These are phyloP conservation scores for Claviceps purpurea DNA, from an alignment of 2,329 filamentous ascomycete species.

Conservation along the genomic window DNA sequence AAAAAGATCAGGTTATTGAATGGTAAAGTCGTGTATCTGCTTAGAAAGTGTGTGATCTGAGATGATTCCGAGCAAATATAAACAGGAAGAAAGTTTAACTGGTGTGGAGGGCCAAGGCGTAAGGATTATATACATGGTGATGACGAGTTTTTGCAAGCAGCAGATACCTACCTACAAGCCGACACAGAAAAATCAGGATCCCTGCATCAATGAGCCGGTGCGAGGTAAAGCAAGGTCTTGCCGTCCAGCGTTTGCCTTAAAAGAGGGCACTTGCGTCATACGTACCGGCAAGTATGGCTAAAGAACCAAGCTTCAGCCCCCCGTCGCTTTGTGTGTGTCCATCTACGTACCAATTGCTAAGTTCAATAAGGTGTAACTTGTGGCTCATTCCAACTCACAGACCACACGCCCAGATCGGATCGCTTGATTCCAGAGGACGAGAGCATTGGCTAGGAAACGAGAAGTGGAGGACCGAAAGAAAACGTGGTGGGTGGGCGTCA, in stretches of 20 bases:
- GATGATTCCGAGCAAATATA: not conserved
- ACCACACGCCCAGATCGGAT: constrained; percentile 1
- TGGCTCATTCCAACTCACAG: not conserved
- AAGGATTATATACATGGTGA: constrained; percentile 5
- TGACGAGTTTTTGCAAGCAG: not conserved
- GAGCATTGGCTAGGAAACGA: constrained; percentile 1
- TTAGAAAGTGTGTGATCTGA: not conserved
- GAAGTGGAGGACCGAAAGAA: constrained; percentile 1
- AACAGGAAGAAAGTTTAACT: not conserved
- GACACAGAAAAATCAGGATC: constrained; percentile 1
- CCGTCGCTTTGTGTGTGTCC: not conserved
- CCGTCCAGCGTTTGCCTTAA: not conserved
- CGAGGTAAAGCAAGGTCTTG: not conserved
- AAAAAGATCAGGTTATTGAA: no score
- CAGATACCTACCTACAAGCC: not conserved
- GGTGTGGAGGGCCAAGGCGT: not conserved
- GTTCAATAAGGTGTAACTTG: not conserved
- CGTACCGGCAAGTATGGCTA: not conserved
- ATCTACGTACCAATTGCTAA: not conserved
- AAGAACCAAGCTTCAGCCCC: not conserved
- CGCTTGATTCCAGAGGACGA: not conserved
- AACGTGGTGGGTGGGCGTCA: constrained; percentile 4
- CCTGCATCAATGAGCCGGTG: not conserved
- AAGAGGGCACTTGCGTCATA: constrained; percentile 4
- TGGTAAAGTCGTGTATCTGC: no score